phyloP scores from a whole-genome alignment of 2,329 filamentous ascomycete genomes.

The Talaromyces sp. region DNA sequence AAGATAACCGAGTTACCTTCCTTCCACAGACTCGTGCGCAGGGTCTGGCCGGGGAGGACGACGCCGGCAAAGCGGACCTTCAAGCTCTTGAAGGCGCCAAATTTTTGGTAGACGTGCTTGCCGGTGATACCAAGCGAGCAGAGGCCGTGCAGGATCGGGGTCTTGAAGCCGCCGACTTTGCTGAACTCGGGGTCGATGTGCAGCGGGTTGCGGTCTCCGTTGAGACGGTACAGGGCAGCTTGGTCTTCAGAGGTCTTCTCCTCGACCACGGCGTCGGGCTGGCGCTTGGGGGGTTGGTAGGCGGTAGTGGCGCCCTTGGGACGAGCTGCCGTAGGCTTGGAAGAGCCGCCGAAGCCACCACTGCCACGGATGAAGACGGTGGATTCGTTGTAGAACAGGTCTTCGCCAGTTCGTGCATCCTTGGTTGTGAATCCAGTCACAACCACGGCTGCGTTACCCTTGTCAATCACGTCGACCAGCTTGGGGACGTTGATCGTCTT shows the following conservation, averaged over 20 bases:
- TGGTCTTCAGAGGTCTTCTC: conserved; percentile 84
- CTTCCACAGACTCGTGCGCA: conserved; percentile 92
- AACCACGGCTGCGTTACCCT: conserved; percentile 81
- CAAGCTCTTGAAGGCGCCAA: conserved; percentile 79
- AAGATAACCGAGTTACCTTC: conserved; percentile 74
- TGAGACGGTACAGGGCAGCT: conserved; percentile 86
- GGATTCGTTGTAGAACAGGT: conserved; percentile 94
- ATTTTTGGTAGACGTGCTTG: conserved; percentile 82
- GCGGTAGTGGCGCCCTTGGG: conserved; percentile 73
- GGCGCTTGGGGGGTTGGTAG: conserved; percentile 70
- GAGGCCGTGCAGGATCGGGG: conserved; percentile 91
- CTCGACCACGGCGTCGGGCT: conserved; percentile 76
- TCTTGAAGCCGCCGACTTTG: conserved; percentile 91
- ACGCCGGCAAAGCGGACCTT: conserved; percentile 87
- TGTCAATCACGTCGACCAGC: conserved; percentile 92
- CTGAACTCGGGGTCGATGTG: conserved; percentile 93
- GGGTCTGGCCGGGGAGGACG: conserved; percentile 80
- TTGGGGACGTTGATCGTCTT: conserved; percentile 69
- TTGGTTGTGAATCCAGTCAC: conserved; percentile 76
- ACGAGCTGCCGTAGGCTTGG: conserved; percentile 61
- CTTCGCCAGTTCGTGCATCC: conserved; percentile 76
- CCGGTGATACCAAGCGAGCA: conserved; percentile 89
- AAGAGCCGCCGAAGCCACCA: conserved; percentile 81
- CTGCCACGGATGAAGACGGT: conserved; percentile 89
- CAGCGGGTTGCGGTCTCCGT: conserved; percentile 91